A percentile compares a stretch with the other conserved stretches of the same genome.
These are phyloP conservation scores for Grosmannia huntii DNA, from an alignment of 2,329 filamentous ascomycete species.

Conservation along the genomic window DNA sequence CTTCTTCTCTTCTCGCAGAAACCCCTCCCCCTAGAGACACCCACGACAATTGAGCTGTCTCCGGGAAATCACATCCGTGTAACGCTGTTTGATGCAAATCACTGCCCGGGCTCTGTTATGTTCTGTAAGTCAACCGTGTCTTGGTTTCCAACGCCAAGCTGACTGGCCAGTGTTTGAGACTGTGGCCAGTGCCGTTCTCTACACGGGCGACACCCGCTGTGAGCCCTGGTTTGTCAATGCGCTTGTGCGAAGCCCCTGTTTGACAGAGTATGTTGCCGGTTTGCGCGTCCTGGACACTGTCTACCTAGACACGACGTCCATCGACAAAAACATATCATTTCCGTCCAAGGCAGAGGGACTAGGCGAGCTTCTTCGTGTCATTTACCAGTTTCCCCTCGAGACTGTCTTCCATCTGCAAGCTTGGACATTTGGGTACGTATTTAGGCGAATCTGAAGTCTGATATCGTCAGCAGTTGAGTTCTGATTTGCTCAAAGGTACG, in stretches of 20 bases:
- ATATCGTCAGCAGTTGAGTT: too few relatives aligned
- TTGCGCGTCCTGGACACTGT: slow-evolving; percentile 61
- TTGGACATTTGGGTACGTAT: slow-evolving; percentile 64
- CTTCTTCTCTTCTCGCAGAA: slow-evolving; percentile 44
- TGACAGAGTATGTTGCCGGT: slow-evolving; percentile 62
- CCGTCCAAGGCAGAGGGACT: slow-evolving; percentile 63
- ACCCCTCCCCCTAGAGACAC: slow-evolving; percentile 69
- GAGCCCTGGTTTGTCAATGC: slow-evolving; percentile 78
- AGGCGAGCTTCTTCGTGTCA: slow-evolving; percentile 56
- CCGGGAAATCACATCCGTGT: slow-evolving; percentile 60
- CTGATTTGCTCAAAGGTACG: slow-evolving; percentile 40
- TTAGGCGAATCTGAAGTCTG: too few relatives aligned
- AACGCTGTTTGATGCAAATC: slow-evolving; percentile 82
- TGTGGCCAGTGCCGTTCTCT: slow-evolving; percentile 58
- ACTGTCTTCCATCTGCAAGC: slow-evolving; percentile 76
- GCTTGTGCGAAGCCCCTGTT: slow-evolving; percentile 54
- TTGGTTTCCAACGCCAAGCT: background rate
- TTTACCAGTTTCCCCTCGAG: slow-evolving; percentile 53
- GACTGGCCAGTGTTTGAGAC: slow-evolving; percentile 54
- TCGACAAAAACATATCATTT: slow-evolving; percentile 28
- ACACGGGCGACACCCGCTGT: slow-evolving; percentile 79
- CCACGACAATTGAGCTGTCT: slow-evolving; percentile 60
- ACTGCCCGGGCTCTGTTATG: slow-evolving; percentile 84
- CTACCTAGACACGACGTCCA: slow-evolving; percentile 81
- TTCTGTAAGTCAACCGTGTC: slow-evolving; percentile 41